Evolutionary conservation across 208 protist genomes (phyloP).

Genomic region (Acanthamoeba triangularis): DNA sequence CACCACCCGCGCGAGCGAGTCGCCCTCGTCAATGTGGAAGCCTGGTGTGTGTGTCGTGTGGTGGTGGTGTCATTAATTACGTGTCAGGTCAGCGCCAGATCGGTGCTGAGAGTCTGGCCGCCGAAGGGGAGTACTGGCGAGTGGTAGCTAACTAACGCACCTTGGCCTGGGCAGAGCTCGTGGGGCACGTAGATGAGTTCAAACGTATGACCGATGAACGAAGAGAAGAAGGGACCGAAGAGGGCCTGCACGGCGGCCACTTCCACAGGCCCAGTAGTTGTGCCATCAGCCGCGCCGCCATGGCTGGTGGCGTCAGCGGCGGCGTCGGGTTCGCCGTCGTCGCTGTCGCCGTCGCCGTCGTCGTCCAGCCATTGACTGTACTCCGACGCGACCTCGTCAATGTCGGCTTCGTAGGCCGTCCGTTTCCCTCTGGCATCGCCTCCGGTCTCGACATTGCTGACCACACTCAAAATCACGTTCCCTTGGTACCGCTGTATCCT

Average conservation of each 20-base stretch:
- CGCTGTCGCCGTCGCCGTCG: background rate
- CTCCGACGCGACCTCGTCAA: background rate
- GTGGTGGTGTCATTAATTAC: too few relatives aligned
- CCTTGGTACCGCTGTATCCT: background rate
- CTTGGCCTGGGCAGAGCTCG: background rate
- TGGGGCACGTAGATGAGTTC: slow-evolving; percentile 21
- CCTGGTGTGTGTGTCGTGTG: background rate
- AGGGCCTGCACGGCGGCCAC: background rate
- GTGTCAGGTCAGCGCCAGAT: background rate
- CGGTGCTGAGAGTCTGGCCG: background rate
- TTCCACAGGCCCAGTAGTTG: background rate
- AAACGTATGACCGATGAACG: background rate
- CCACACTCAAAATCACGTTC: background rate
- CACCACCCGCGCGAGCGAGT: background rate
- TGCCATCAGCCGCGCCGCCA: background rate
- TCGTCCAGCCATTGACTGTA: background rate
- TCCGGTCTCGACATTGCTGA: background rate
- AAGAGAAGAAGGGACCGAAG: slow-evolving; percentile 16
- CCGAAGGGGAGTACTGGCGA: background rate
- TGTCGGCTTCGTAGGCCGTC: background rate
- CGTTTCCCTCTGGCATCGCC: background rate
- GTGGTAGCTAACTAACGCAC: background rate
- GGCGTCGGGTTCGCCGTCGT: background rate
- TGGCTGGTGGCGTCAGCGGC: too few relatives aligned
- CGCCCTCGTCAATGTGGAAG: background rate